Percentiles rank a stretch among this genome's conserved stretches.
phyloP scores from a whole-genome alignment of 441 rosid species.

The Macaranga tanarius region DNA sequence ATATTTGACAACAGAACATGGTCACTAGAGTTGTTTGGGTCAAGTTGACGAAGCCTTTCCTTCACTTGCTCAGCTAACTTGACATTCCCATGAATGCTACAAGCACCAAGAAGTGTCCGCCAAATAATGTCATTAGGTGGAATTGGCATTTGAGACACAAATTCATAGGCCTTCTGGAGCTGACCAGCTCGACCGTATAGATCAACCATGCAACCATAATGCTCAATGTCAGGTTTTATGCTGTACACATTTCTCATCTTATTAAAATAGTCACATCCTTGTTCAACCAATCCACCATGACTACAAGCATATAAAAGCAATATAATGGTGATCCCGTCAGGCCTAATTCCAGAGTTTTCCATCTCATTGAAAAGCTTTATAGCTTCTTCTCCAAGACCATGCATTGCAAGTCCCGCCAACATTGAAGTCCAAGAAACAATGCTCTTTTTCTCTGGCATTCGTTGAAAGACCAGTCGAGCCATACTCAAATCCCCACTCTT shows the following conservation, averaged over 20 bases:
- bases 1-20: conserved; percentile 65
- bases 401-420: conserved; percentile 72
- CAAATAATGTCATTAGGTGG: conserved; percentile 59
- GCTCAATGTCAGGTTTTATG: conserved; percentile 65
- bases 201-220: conserved; percentile 90
- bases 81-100: conserved; percentile 70
- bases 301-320: conserved; percentile 79
- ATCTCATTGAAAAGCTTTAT: conserved; percentile 54
- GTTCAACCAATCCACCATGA: conserved; percentile 69
- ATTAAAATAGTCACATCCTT: conserved; percentile 57
- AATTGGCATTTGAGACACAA: conserved; percentile 60
- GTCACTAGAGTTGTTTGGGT: conserved; percentile 61
- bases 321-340: conserved; percentile 59
- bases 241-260: conserved; percentile 54
- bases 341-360: conserved; percentile 50
- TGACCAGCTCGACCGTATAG: conserved; percentile 77
- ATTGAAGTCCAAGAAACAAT: conserved; percentile 82
- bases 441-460: conserved; percentile 44
- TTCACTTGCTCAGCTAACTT: conserved; percentile 61
- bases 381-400: conserved; percentile 73
- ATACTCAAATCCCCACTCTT: conserved; percentile 67
- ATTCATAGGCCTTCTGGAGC: conserved; percentile 60
- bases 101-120: conserved; percentile 89
- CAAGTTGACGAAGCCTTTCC: conserved; percentile 52
- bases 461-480: conserved; percentile 60